Conservation (phyloP, 768 basidiomycete species). For the Filobasidium wieringae region DNA sequence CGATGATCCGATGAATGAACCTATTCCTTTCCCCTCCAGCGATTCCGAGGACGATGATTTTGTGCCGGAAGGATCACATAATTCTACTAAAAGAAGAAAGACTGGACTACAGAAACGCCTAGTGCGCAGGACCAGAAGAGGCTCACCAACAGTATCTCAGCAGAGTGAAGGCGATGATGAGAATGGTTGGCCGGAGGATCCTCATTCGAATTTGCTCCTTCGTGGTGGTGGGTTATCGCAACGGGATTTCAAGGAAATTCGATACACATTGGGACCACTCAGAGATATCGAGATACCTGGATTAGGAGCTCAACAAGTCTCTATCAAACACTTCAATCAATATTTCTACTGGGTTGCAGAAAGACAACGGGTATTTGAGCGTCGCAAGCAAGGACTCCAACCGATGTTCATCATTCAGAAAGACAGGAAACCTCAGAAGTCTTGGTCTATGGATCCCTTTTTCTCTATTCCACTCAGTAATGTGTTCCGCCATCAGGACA, state of each 20-base stretch:
- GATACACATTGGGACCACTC: neutral
- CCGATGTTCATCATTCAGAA: neutral
- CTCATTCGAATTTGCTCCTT: too few species aligned
- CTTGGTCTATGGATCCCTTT: neutral
- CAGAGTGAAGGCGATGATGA: too few species aligned
- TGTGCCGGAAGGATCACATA: too few species aligned
- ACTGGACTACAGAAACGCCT: too few species aligned
- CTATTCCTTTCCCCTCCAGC: too few species aligned
- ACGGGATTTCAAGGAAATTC: neutral
- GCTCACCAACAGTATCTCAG: too few species aligned
- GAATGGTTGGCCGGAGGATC: too few species aligned
- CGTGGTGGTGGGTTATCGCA: too few species aligned
- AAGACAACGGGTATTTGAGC: neutral
- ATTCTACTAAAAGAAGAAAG: too few species aligned
- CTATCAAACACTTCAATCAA: neutral
- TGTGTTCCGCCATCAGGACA: neutral
- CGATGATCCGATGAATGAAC: too few species aligned
- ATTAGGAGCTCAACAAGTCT: neutral
- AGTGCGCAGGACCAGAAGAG: too few species aligned
- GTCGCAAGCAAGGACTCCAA: neutral
- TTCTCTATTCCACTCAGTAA: neutral
- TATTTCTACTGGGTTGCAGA: conserved; percentile 5
- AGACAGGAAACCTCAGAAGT: neutral
- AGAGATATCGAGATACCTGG: neutral
- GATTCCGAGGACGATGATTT: too few species aligned